phyloP scores from a whole-genome alignment of 805 yeast genomes.

The Cyberlindnera meyerae region DNA sequence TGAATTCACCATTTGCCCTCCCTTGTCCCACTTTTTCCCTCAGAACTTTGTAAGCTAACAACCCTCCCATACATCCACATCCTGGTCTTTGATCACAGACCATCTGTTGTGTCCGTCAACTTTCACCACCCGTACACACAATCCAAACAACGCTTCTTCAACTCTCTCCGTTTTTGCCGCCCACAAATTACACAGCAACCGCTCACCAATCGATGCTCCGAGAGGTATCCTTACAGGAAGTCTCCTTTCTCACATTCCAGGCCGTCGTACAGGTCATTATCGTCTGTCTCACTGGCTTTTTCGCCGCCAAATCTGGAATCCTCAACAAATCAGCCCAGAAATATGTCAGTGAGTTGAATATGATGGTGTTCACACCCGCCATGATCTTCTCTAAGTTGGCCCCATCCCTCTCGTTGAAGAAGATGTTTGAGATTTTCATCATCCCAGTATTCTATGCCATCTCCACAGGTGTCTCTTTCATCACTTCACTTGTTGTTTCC shows the following conservation, averaged over 20 bases:
- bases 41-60: too few species aligned
- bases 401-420: slow-evolving; percentile 61
- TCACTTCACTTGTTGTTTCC: slow-evolving; percentile 55
- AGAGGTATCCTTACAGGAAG: slow-evolving; percentile 16
- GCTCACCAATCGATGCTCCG: slow-evolving; percentile 15
- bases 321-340: slow-evolving; percentile 73
- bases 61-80: too few species aligned
- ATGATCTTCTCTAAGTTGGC: slow-evolving; percentile 83
- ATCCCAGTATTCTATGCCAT: slow-evolving; percentile 83
- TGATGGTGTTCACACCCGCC: slow-evolving; percentile 92
- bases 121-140: too few species aligned
- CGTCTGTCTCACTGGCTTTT: slow-evolving; percentile 79
- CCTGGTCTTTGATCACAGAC: too few species aligned
- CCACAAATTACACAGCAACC: slow-evolving; percentile 1
- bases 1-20: too few species aligned
- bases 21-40: too few species aligned
- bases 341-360: slow-evolving; percentile 70
- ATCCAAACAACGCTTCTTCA: too few species aligned
- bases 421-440: slow-evolving; percentile 72
- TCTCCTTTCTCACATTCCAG: slow-evolving; percentile 71
- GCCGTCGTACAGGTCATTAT: slow-evolving; percentile 89
- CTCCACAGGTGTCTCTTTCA: slow-evolving; percentile 70
- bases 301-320: slow-evolving; percentile 72
- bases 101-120: too few species aligned
- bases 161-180: too few species aligned